These are phyloP conservation scores for Aegilops longissima DNA, from an alignment of 176 grass and related monocot species.

Conservation along the genomic window DNA sequence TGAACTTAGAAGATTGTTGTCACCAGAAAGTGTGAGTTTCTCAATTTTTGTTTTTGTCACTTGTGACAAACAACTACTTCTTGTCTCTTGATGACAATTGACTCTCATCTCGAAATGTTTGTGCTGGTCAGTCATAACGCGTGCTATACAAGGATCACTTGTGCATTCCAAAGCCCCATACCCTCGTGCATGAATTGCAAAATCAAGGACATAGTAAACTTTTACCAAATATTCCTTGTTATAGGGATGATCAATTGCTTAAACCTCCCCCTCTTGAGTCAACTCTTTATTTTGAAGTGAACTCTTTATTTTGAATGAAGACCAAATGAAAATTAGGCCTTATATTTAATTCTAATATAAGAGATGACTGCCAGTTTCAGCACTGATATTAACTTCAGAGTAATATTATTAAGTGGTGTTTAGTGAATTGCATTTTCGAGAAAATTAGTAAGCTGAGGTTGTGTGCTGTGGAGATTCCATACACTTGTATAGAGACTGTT, in stretches of 20 bases:
- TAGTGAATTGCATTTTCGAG: not conserved
- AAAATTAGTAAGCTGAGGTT: not conserved
- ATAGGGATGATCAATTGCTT: not conserved
- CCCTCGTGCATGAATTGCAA: not conserved
- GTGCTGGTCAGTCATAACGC: slow-evolving; percentile 16
- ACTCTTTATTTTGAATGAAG: not conserved
- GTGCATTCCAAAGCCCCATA: not conserved
- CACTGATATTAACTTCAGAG: not conserved
- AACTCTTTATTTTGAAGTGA: not conserved
- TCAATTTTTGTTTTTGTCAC: not conserved
- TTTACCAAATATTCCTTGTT: not conserved
- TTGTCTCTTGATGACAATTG: not conserved
- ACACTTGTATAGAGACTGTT: not conserved
- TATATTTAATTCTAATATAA: slow-evolving; percentile 10
- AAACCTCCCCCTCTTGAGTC: not conserved
- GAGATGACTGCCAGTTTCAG: not conserved
- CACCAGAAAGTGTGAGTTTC: slow-evolving; percentile 87
- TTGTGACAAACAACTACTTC: slow-evolving; percentile 28
- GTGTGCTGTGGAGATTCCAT: not conserved
- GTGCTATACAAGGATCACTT: not conserved
- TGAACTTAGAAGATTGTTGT: slow-evolving; percentile 76
- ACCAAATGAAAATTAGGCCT: not conserved
- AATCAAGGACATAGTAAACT: not conserved
- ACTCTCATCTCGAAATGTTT: slow-evolving; percentile 8
- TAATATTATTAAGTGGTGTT: not conserved